These are phyloP conservation scores for Zychaea mexicana DNA, from an alignment of 371 early-diverging fungal genomes.

Conservation along the genomic window DNA sequence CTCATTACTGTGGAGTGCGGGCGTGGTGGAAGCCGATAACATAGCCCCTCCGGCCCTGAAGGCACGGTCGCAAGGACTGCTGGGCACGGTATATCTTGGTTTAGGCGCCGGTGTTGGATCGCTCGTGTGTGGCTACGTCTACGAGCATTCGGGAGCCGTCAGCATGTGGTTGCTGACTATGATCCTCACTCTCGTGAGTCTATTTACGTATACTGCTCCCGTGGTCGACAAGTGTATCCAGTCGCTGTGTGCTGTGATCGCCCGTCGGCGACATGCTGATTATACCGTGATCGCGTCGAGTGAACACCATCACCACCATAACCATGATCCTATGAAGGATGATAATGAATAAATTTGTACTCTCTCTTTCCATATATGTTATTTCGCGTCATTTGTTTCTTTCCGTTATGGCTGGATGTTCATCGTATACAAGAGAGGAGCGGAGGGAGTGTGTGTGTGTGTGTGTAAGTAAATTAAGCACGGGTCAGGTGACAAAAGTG, in stretches of 20 bases:
- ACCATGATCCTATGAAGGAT: neutral
- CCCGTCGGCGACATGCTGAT: neutral
- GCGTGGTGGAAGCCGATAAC: conserved; percentile 34
- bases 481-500: neutral
- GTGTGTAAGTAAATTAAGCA: too few relatives aligned
- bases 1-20: conserved; percentile 40
- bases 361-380: too few relatives aligned
- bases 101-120: conserved; percentile 36
- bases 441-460: too few relatives aligned
- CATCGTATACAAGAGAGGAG: too few relatives aligned
- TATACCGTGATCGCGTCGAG: conserved; percentile 4
- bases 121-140: conserved; percentile 25
- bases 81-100: conserved; percentile 37
- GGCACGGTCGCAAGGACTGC: conserved; percentile 33
- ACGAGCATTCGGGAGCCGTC: conserved; percentile 26
- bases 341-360: neutral
- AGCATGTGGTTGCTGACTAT: conserved; percentile 29
- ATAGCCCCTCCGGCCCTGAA: conserved; percentile 27
- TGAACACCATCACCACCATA: neutral
- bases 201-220: conserved; percentile 5
- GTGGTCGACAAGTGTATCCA: neutral
- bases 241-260: neutral
- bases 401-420: neutral
- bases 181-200: conserved; percentile 14
- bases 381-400: too few relatives aligned